A percentile compares a stretch with the other conserved stretches of the same genome.
Evolutionary conservation across 352 stramenopile genomes (phyloP).

Genomic region (Phytophthora pluvialis): DNA sequence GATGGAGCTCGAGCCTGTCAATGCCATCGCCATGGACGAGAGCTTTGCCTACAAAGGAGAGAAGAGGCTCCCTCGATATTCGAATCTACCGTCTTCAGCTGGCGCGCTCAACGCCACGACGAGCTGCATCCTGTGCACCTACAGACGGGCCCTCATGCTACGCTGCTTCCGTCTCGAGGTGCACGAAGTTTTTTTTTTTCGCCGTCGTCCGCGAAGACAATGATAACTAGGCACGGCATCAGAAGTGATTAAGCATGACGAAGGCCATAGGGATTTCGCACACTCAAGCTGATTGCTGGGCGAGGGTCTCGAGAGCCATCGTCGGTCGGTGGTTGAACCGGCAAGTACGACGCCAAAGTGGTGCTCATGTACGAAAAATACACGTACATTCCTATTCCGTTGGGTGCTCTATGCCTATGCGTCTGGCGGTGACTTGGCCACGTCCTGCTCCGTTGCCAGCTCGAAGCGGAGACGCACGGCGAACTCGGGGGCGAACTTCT

Average conservation of each 20-base stretch:
- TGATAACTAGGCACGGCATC: too few species aligned
- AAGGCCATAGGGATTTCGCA: constrained; percentile 13
- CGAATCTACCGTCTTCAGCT: constrained; percentile 22
- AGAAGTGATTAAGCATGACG: background rate
- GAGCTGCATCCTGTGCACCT: constrained; percentile 30
- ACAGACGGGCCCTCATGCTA: constrained; percentile 20
- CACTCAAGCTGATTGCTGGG: constrained; percentile 5
- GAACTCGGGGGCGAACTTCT: constrained; percentile 62
- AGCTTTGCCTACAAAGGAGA: background rate
- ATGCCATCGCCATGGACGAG: background rate
- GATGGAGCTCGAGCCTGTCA: background rate
- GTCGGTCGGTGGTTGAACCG: too few species aligned
- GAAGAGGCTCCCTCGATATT: too few species aligned
- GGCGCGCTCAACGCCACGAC: constrained; percentile 15
- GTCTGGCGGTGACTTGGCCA: constrained; percentile 10
- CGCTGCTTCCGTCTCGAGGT: background rate
- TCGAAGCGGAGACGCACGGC: constrained; percentile 59
- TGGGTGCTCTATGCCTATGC: constrained; percentile 11
- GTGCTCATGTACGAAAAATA: constrained; percentile 7
- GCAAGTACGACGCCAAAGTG: too few species aligned
- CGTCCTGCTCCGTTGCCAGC: constrained; percentile 38
- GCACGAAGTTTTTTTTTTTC: constrained; percentile 26
- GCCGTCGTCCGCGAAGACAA: constrained; percentile 16
- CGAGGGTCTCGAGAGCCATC: too few species aligned
- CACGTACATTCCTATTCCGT: constrained; percentile 8